Evolutionary conservation across 345 rosid species (phyloP).

Genomic region (Abelmoschus esculentus): DNA sequence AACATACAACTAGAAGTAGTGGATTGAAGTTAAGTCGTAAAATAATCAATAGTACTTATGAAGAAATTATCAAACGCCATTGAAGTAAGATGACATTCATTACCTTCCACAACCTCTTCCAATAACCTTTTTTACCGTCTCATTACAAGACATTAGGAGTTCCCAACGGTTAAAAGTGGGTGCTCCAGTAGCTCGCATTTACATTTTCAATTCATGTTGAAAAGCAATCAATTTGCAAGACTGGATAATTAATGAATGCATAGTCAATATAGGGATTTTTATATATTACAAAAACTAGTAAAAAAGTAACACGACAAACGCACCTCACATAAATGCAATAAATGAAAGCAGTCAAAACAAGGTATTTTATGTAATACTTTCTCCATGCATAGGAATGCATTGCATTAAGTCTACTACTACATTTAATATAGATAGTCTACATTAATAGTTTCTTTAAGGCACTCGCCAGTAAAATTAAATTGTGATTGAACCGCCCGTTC

Average conservation of each 20-base stretch:
- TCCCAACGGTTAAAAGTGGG: background rate
- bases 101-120: background rate
- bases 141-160: background rate
- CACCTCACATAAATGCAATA: background rate
- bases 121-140: background rate
- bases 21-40: background rate
- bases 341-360: background rate
- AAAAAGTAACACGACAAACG: background rate
- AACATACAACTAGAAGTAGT: background rate
- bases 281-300: background rate
- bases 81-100: constrained; percentile 10
- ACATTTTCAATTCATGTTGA: background rate
- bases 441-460: background rate
- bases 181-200: background rate
- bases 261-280: background rate
- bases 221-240: background rate
- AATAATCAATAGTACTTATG: constrained; percentile 2
- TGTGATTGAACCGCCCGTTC: background rate
- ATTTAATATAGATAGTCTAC: background rate
- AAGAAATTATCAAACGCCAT: constrained; percentile 9
- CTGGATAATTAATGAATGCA: background rate
- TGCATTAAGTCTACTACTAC: background rate
- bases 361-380: background rate
- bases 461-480: background rate
- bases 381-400: background rate